Evolutionary conservation across 1,284 basidiomycete genomes (phyloP).

Genomic region (Fomitopsis palustris): DNA sequence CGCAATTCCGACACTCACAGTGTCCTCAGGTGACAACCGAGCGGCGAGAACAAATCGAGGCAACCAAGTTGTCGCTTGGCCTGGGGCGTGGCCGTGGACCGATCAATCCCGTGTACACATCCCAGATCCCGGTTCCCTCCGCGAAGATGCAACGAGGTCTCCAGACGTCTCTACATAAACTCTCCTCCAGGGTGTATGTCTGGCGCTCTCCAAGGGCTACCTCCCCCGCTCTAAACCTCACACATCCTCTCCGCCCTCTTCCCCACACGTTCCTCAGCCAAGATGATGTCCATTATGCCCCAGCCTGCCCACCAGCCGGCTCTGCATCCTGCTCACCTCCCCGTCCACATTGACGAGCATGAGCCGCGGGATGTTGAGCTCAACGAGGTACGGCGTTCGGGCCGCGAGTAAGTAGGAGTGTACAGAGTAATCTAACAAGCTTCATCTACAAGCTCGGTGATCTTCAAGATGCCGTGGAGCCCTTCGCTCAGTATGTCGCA

Average conservation of each 20-base stretch:
- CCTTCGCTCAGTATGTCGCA: conserved; percentile 50
- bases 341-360: conserved; percentile 29
- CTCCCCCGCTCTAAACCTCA: not conserved
- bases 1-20: not conserved
- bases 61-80: not conserved
- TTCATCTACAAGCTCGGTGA: conserved; percentile 38
- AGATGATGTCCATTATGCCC: conserved; percentile 38
- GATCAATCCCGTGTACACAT: conserved; percentile 14
- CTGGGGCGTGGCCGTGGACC: conserved; percentile 4
- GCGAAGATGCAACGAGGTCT: conserved; percentile 21
- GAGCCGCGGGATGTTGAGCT: conserved; percentile 29
- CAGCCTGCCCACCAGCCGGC: conserved; percentile 27
- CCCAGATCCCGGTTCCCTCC: conserved; percentile 22
- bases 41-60: conserved; percentile 9
- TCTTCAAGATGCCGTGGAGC: conserved; percentile 50
- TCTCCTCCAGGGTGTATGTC: not conserved
- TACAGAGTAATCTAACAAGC: not conserved
- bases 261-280: conserved; percentile 15
- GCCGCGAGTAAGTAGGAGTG: not conserved
- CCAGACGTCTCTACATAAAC: conserved; percentile 7
- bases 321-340: conserved; percentile 27
- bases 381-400: conserved; percentile 36
- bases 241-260: conserved; percentile 11
- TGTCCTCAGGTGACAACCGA: conserved; percentile 6
- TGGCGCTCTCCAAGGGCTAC: not conserved